Conservation (phyloP, 331 rosid species). For the Pyracantha coccinea region DNA sequence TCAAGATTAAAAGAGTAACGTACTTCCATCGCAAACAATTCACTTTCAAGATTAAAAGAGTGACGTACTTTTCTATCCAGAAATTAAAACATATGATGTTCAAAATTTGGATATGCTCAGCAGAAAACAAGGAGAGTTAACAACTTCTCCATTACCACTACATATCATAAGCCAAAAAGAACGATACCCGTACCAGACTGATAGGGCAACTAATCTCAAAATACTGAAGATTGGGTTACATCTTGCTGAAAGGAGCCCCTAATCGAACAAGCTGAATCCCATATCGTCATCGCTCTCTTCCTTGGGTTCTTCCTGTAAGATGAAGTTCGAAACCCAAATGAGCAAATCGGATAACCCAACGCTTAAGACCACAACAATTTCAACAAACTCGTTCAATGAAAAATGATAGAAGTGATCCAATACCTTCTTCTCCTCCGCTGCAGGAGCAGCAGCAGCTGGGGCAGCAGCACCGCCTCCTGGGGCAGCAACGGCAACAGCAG, state of each 20-base stretch:
- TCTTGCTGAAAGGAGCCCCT: slow-evolving; percentile 11
- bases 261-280: slow-evolving; percentile 73
- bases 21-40: neutral
- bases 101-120: neutral
- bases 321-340: neutral
- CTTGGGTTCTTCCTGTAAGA: slow-evolving; percentile 53
- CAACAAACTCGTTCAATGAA: neutral
- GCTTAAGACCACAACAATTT: neutral
- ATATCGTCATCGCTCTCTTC: slow-evolving; percentile 75
- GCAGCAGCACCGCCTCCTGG: slow-evolving; percentile 29
- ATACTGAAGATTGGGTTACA: neutral
- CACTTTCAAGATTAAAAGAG: neutral
- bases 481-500: slow-evolving; percentile 39
- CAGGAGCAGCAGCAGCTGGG: slow-evolving; percentile 26
- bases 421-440: slow-evolving; percentile 38
- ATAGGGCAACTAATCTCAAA: neutral
- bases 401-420: neutral
- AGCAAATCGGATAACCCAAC: slow-evolving; percentile 8
- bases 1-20: neutral
- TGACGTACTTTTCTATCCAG: neutral
- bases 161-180: neutral
- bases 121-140: neutral
- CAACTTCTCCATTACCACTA: neutral
- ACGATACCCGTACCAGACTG: neutral
- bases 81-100: neutral